Evolutionary conservation across 2,329 filamentous ascomycete species (phyloP).

Genomic region (Fonsecaea pugnacius): DNA sequence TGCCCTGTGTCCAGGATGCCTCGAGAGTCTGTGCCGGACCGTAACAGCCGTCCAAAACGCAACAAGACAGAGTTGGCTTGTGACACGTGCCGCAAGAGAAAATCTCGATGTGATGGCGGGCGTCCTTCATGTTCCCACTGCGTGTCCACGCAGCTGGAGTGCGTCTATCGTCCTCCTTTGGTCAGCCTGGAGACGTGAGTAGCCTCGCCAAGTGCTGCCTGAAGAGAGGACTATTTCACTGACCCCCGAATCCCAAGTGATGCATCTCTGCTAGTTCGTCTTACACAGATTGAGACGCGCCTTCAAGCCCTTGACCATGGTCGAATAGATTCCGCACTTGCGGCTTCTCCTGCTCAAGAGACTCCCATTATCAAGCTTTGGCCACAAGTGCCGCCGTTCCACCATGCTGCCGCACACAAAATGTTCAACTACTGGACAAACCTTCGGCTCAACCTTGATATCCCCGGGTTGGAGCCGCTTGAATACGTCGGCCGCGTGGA

Average conservation of each 20-base stretch:
- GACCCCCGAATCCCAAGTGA: conserved; percentile 2
- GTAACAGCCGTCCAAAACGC: conserved; percentile 15
- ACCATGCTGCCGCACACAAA: conserved; percentile 24
- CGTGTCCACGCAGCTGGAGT: conserved; percentile 10
- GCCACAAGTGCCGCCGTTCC: conserved; percentile 17
- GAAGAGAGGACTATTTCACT: background rate
- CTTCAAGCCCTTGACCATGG: conserved; percentile 16
- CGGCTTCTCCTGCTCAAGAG: conserved; percentile 2
- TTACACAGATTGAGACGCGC: conserved; percentile 14
- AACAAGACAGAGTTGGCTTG: conserved; percentile 23
- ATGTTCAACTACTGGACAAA: conserved; percentile 24
- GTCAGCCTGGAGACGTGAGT: conserved; percentile 20
- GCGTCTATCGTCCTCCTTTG: conserved; percentile 18
- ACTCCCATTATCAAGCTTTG: conserved; percentile 3
- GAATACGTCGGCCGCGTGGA: conserved; percentile 15
- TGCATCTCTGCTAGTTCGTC: conserved; percentile 17
- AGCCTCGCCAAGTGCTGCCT: background rate
- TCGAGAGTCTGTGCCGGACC: conserved; percentile 3
- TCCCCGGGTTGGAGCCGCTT: conserved; percentile 14
- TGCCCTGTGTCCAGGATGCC: conserved; percentile 3
- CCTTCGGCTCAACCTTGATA: conserved; percentile 13
- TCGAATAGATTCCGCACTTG: background rate
- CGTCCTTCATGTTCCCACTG: conserved; percentile 20
- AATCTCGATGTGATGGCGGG: conserved; percentile 16
- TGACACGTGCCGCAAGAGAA: conserved; percentile 16